A percentile compares a stretch with the other conserved stretches of the same genome.
Conservation (phyloP, 768 basidiomycete species). For the Naganishia vaughanmartiniae region DNA sequence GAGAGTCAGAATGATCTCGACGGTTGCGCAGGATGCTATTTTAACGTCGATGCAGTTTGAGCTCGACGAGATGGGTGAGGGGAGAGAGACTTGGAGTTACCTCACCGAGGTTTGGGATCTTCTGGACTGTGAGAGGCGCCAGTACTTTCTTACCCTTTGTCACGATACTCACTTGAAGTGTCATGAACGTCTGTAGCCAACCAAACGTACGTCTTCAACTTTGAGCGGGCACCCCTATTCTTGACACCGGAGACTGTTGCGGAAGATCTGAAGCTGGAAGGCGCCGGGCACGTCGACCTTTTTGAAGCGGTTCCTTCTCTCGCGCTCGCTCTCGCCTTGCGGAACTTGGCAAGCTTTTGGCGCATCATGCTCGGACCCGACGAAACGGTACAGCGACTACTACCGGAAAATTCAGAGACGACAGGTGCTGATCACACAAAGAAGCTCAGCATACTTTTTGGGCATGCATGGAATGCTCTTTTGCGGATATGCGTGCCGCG, state of each 20-base stretch:
- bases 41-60: not conserved
- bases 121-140: conserved; percentile 1
- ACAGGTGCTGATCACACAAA: not conserved
- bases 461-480: conserved; percentile 7
- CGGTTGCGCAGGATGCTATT: conserved; percentile 11
- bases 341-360: conserved; percentile 9
- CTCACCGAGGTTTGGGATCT: not conserved
- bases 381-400: not conserved
- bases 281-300: not conserved
- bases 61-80: not conserved
- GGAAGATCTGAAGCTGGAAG: conserved; percentile 5
- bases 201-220: conserved; percentile 16
- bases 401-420: conserved; percentile 3
- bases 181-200: not conserved
- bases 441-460: not conserved
- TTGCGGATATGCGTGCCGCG: conserved; percentile 2
- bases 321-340: not conserved
- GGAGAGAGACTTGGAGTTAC: not conserved
- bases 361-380: conserved; percentile 10
- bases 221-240: conserved; percentile 5
- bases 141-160: no score
- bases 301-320: conserved; percentile 4
- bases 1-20: not conserved
- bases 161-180: no score
- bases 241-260: conserved; percentile 6